phyloP scores from a whole-genome alignment of 352 stramenopile genomes.

The Phytophthora fragariaefolia region DNA sequence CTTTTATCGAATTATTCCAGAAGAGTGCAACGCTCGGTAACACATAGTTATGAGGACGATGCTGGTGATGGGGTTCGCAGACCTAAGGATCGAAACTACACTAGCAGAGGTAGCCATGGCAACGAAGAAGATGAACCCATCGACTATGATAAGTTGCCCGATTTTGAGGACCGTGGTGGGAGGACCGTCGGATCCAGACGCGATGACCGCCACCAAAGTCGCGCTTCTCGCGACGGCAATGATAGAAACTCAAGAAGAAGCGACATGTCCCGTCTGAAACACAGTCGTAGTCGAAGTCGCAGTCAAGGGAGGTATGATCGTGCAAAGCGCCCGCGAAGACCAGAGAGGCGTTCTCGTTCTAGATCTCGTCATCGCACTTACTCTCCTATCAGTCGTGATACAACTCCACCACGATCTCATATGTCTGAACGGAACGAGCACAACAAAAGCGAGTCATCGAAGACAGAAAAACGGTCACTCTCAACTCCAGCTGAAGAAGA shows the following conservation, averaged over 20 bases:
- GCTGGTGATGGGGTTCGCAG: conserved; percentile 7
- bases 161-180: conserved; percentile 62
- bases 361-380: conserved; percentile 28
- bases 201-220: conserved; percentile 18
- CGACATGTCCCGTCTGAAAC: conserved; percentile 11
- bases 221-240: conserved; percentile 13
- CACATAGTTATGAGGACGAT: conserved; percentile 37
- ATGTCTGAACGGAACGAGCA: conserved; percentile 6
- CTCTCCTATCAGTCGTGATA: conserved; percentile 14
- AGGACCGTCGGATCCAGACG: conserved; percentile 28
- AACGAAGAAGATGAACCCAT: conserved; percentile 71
- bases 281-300: conserved; percentile 47
- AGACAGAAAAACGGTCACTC: neutral
- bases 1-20: conserved; percentile 69
- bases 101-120: conserved; percentile 21
- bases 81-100: conserved; percentile 10
- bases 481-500: conserved; percentile 13
- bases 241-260: conserved; percentile 14
- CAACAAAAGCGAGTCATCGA: neutral
- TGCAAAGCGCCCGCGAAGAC: conserved; percentile 20
- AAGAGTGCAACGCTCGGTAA: conserved; percentile 61
- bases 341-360: conserved; percentile 36
- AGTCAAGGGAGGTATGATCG: conserved; percentile 30
- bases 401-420: neutral
- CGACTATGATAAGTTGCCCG: conserved; percentile 80